phyloP scores from a whole-genome alignment of 164 flowering plant genomes.

The Warburgia ugandensis region DNA sequence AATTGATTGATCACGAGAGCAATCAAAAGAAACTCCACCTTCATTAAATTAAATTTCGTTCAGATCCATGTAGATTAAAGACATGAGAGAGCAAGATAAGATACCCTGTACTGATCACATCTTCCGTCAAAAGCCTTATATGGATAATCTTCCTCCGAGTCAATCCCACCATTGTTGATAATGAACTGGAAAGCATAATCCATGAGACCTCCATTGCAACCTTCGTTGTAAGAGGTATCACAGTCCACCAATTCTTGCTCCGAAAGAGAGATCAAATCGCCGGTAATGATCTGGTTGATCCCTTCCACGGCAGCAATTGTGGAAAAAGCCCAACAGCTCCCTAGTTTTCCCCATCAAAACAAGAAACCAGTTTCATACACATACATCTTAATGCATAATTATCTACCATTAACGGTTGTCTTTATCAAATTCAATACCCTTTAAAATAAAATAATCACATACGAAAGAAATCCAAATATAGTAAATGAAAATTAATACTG shows the following conservation, averaged over 20 bases:
- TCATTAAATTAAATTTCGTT: too few species aligned
- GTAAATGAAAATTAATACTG: too few species aligned
- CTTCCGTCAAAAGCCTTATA: conserved; percentile 1
- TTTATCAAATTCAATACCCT: neutral
- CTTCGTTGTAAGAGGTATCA: conserved; percentile 1
- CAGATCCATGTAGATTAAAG: too few species aligned
- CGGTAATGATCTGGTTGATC: conserved; percentile 8
- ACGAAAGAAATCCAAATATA: too few species aligned
- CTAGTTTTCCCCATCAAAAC: neutral
- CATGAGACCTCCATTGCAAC: conserved; percentile 10
- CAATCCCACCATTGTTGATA: conserved; percentile 10
- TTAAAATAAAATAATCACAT: neutral
- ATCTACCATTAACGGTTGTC: too few species aligned
- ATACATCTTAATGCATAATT: neutral
- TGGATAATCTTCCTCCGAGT: conserved; percentile 7
- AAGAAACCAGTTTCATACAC: neutral
- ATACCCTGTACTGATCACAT: conserved; percentile 4
- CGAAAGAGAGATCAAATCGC: conserved; percentile 6
- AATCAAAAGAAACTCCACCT: too few species aligned
- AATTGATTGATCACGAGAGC: too few species aligned
- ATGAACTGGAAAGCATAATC: conserved; percentile 9
- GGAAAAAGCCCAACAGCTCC: conserved; percentile 12
- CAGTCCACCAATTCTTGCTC: conserved; percentile 16
- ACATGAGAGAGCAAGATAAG: neutral
- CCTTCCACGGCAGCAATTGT: conserved; percentile 8